These are phyloP conservation scores for Cryptococcus sp. DNA, from an alignment of 1,284 basidiomycete species.

Conservation along the genomic window DNA sequence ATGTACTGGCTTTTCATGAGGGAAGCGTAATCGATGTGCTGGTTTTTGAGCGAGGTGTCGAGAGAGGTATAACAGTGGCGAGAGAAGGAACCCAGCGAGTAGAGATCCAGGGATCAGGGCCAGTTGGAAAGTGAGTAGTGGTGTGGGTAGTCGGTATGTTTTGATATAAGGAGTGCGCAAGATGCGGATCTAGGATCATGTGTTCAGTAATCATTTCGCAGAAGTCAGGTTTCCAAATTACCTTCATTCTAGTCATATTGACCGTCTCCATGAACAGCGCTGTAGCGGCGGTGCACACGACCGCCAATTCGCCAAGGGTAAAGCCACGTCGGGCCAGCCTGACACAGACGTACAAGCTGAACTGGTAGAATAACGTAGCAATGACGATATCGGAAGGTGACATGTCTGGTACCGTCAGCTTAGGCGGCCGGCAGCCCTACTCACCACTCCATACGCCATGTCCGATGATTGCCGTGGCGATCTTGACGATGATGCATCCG, in stretches of 20 bases:
- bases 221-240: constrained; percentile 52
- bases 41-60: constrained; percentile 90
- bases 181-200: constrained; percentile 67
- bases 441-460: constrained; percentile 48
- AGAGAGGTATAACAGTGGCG: constrained; percentile 88
- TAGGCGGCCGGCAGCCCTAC: constrained; percentile 4
- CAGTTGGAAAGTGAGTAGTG: constrained; percentile 87
- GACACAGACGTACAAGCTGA: constrained; percentile 84
- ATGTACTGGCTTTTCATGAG: constrained; percentile 81
- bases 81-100: constrained; percentile 88
- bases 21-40: constrained; percentile 82
- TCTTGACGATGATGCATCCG: constrained; percentile 48
- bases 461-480: constrained; percentile 43
- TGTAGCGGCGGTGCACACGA: constrained; percentile 85
- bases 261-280: constrained; percentile 82
- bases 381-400: constrained; percentile 74
- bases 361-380: constrained; percentile 83
- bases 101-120: constrained; percentile 92
- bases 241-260: constrained; percentile 76
- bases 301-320: constrained; percentile 88
- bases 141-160: constrained; percentile 90
- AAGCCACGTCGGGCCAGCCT: constrained; percentile 89
- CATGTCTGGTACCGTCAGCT: constrained; percentile 62
- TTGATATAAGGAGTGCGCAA: constrained; percentile 82
- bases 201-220: neutral